Evolutionary conservation across 169 alveolate species (phyloP).

Genomic region (Cryptosporidium sp.): DNA sequence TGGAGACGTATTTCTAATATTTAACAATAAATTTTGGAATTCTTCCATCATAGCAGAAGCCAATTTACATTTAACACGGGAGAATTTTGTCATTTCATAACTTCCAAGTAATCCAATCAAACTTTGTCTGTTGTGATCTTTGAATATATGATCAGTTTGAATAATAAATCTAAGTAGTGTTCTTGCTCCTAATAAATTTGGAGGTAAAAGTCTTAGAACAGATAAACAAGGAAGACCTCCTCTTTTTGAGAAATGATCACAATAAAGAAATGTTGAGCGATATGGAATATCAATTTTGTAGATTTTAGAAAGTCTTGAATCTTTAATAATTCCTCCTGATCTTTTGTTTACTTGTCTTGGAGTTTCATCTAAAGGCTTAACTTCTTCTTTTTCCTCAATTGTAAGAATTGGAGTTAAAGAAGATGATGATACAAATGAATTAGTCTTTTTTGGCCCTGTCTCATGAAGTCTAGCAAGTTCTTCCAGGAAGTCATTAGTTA

Average conservation of each 20-base stretch:
- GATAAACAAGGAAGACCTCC: slow-evolving; percentile 72
- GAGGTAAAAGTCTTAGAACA: slow-evolving; percentile 49
- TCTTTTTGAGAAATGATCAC: slow-evolving; percentile 51
- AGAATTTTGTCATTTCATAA: slow-evolving; percentile 33
- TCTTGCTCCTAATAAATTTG: slow-evolving; percentile 58
- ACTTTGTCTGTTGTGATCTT: slow-evolving; percentile 41
- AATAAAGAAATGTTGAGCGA: slow-evolving; percentile 14
- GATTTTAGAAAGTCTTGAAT: slow-evolving; percentile 18
- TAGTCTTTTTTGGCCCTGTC: neutral
- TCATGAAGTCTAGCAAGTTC: slow-evolving; percentile 11
- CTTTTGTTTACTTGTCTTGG: neutral
- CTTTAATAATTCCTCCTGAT: neutral
- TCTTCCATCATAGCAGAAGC: slow-evolving; percentile 17
- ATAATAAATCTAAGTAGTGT: slow-evolving; percentile 43
- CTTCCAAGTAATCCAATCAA: slow-evolving; percentile 19
- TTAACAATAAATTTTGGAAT: slow-evolving; percentile 23
- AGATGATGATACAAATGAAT: neutral
- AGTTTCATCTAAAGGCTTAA: neutral
- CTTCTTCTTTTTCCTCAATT: neutral
- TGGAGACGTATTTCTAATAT: slow-evolving; percentile 16
- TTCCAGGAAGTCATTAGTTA: slow-evolving; percentile 64
- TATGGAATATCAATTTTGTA: slow-evolving; percentile 42
- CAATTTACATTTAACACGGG: slow-evolving; percentile 37
- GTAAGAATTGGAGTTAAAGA: neutral
- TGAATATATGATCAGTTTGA: slow-evolving; percentile 29